These are phyloP conservation scores for Penicillium griseofulvum DNA, from an alignment of 2,329 filamentous ascomycete species.

Conservation along the genomic window DNA sequence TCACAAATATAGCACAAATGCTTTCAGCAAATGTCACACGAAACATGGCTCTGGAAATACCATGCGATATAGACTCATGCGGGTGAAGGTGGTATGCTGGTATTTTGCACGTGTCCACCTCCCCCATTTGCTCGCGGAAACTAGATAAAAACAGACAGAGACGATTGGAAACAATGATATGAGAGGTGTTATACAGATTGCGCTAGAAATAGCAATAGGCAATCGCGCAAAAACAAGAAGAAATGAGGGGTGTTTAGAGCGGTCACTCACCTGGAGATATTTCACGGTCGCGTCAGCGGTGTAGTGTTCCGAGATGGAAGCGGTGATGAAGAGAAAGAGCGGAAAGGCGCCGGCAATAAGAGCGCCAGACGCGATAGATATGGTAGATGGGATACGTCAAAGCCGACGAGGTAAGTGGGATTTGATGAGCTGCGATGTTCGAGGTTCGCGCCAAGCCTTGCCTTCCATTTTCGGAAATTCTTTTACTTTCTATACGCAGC, in stretches of 20 bases:
- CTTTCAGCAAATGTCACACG: neutral
- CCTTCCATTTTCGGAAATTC: constrained; percentile 20
- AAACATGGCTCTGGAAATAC: neutral
- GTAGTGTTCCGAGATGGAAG: neutral
- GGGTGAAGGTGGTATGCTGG: neutral
- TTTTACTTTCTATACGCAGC: constrained; percentile 4
- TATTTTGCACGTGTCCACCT: constrained; percentile 14
- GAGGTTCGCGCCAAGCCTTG: constrained; percentile 25
- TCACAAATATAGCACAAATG: neutral
- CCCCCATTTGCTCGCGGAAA: neutral
- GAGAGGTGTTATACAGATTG: neutral
- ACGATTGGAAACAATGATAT: neutral
- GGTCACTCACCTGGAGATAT: constrained; percentile 16
- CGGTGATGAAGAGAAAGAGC: neutral
- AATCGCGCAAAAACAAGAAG: constrained; percentile 5
- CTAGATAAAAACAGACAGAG: neutral
- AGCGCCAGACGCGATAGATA: neutral
- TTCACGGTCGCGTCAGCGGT: neutral
- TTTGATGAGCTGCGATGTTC: constrained; percentile 13
- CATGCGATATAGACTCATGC: neutral
- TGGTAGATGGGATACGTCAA: neutral
- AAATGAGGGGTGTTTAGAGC: constrained; percentile 13
- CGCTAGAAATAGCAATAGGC: neutral
- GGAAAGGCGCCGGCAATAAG: constrained; percentile 2
- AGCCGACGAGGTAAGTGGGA: neutral